Conservation (phyloP, 768 basidiomycete genomes). For the Pisolithus orientalis region DNA sequence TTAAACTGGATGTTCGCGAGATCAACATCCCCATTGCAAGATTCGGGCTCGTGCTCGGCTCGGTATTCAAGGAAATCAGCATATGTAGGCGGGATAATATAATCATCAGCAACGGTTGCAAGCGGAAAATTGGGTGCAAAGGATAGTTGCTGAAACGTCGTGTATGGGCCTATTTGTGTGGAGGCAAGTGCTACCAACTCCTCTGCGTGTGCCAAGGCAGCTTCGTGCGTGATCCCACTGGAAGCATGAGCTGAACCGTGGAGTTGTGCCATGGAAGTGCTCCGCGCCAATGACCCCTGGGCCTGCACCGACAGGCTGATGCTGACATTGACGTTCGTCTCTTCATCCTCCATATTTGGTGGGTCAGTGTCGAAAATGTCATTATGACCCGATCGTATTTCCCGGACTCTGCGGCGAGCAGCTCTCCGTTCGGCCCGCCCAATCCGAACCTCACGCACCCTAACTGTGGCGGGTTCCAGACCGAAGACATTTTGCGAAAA, state of each 20-base stretch:
- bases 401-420: slow-evolving; percentile 72
- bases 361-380: slow-evolving; percentile 38
- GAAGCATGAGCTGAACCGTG: slow-evolving; percentile 18
- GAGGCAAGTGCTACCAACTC: slow-evolving; percentile 64
- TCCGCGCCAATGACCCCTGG: slow-evolving; percentile 26
- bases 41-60: slow-evolving; percentile 53
- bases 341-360: slow-evolving; percentile 41
- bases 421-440: slow-evolving; percentile 84
- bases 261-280: slow-evolving; percentile 21
- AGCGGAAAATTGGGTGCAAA: slow-evolving; percentile 88
- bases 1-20: slow-evolving; percentile 62
- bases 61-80: slow-evolving; percentile 70
- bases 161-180: slow-evolving; percentile 75
- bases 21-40: slow-evolving; percentile 36
- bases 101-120: slow-evolving; percentile 83
- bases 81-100: slow-evolving; percentile 89
- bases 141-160: slow-evolving; percentile 84
- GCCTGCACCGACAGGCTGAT: slow-evolving; percentile 54
- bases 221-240: slow-evolving; percentile 29
- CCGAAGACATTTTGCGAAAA: slow-evolving; percentile 92
- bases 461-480: slow-evolving; percentile 85
- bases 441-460: slow-evolving; percentile 90
- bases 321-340: slow-evolving; percentile 53
- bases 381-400: slow-evolving; percentile 49
- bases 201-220: slow-evolving; percentile 45